Base-by-base conservation (phyloP, 345 rosid species). In the Citrus sp. region DNA sequence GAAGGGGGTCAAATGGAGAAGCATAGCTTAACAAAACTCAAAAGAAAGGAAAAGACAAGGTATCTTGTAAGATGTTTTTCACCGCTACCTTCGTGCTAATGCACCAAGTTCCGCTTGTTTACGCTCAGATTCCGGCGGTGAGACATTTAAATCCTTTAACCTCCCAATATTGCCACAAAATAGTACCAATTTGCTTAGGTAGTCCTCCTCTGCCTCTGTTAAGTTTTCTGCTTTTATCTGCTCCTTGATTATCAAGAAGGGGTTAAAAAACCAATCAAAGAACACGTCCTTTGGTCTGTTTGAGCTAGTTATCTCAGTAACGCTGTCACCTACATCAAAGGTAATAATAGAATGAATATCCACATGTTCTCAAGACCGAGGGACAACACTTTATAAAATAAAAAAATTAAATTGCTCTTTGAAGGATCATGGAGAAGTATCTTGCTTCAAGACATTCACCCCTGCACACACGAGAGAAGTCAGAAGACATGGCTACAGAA, bases 251-350 rank as follows among this genome's bases (percentile, higher is more conserved):
- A 94, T 84, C 85, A 97, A 69, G 76, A 97, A 87, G 10, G 99
- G 99, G 74, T 89, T 86, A 73, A 97, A 82, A 85, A 96, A 97
- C 99, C 98, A 97, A 64, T 94, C 98, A 24, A 88, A 97, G 86
- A 91, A 89, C 59, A 82, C 73, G 51, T 97, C 99, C 84, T 88
- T 94, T 0, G 99, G 98, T 19, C 94, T 89, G 86, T 92, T 94
- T 13, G 85, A 80, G 75, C 81, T 78, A 1, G 97, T 94, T 85
- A 97, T 84, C 89, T 94, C 98, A 0, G 88, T 82, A 28, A 24
- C 72, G 70, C 82, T 66, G 22, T 90, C 94, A 55, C 86, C 99
- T 96, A 76, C 82, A 85, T 49, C 56, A 75, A 68, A 66, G 22
- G 27, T 3, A 42, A n/a, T 78, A 9, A 80, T 6, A 76, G 19